Evolutionary conservation across 352 stramenopile genomes (phyloP).

Genomic region (Phytophthora tubulina): DNA sequence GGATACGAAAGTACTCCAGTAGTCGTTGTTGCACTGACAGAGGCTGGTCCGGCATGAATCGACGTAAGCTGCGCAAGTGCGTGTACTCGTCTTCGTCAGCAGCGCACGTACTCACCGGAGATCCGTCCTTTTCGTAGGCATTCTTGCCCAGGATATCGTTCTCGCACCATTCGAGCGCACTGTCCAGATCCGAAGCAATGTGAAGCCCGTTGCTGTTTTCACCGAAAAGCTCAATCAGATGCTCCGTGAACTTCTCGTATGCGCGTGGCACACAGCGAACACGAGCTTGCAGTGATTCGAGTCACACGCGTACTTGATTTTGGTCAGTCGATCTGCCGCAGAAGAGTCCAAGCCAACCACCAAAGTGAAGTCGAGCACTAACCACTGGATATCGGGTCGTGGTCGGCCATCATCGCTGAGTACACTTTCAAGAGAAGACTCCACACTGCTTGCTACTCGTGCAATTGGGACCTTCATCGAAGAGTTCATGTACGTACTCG

Average conservation of each 20-base stretch:
- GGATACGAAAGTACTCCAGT: conserved; percentile 75
- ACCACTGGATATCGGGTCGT: conserved; percentile 50
- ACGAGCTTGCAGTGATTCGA: conserved; percentile 71
- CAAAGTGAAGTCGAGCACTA: conserved; percentile 94
- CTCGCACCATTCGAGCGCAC: conserved; percentile 77
- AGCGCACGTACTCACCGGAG: conserved; percentile 26
- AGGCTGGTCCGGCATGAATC: conserved; percentile 76
- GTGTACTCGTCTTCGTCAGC: conserved; percentile 61
- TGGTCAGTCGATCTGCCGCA: conserved; percentile 76
- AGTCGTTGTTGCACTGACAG: conserved; percentile 68
- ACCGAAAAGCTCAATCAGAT: conserved; percentile 66
- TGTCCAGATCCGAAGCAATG: conserved; percentile 71
- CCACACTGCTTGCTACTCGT: conserved; percentile 12
- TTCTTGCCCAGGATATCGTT: conserved; percentile 63
- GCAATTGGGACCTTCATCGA: conserved; percentile 46
- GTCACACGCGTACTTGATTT: conserved; percentile 86
- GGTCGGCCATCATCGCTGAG: conserved; percentile 29
- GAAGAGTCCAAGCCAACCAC: conserved; percentile 93
- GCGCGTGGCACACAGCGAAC: conserved; percentile 69
- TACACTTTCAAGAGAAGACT: conserved; percentile 28
- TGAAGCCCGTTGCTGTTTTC: conserved; percentile 56
- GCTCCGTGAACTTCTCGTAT: conserved; percentile 69
- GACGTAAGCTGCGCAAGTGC: conserved; percentile 65
- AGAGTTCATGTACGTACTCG: conserved; percentile 85
- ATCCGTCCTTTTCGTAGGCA: conserved; percentile 24